These are phyloP conservation scores for Leishmania amazonensis DNA, from an alignment of 208 protist species.

Conservation along the genomic window DNA sequence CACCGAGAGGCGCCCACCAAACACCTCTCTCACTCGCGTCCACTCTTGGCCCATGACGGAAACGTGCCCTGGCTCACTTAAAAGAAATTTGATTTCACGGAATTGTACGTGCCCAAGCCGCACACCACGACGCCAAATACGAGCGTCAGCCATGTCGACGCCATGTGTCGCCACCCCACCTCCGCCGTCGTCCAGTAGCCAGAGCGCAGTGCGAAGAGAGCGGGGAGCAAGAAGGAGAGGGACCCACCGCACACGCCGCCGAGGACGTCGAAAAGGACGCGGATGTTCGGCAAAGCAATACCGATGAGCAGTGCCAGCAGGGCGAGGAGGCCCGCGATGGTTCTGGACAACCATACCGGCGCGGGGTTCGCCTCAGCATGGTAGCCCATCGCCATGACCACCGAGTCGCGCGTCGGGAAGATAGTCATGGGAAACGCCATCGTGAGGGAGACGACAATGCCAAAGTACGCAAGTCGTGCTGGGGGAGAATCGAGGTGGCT, in stretches of 20 bases:
- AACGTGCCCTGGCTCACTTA: background rate
- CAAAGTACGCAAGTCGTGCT: constrained; percentile 64
- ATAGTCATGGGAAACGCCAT: constrained; percentile 88
- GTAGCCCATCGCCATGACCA: constrained; percentile 69
- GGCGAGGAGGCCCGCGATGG: constrained; percentile 51
- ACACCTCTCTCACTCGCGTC: background rate
- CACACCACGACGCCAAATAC: constrained; percentile 53
- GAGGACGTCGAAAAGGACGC: constrained; percentile 76
- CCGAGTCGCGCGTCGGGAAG: constrained; percentile 76
- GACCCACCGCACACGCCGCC: constrained; percentile 74
- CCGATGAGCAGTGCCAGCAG: constrained; percentile 67
- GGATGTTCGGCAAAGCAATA: constrained; percentile 74
- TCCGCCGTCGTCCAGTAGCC: constrained; percentile 42
- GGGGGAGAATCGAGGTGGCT: constrained; percentile 46
- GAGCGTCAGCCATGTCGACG: constrained; percentile 46
- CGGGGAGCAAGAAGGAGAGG: constrained; percentile 79
- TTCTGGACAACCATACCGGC: constrained; percentile 39
- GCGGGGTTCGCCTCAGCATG: constrained; percentile 37
- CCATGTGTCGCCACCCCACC: constrained; percentile 43
- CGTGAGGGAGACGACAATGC: constrained; percentile 71
- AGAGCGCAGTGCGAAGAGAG: constrained; percentile 64
- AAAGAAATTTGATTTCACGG: constrained; percentile 53
- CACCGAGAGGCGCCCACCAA: background rate
- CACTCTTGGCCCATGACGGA: background rate
- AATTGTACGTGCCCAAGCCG: constrained; percentile 55